Conservation (phyloP, 2,329 filamentous ascomycete species). For the Xylariomycetidae sp. region DNA sequence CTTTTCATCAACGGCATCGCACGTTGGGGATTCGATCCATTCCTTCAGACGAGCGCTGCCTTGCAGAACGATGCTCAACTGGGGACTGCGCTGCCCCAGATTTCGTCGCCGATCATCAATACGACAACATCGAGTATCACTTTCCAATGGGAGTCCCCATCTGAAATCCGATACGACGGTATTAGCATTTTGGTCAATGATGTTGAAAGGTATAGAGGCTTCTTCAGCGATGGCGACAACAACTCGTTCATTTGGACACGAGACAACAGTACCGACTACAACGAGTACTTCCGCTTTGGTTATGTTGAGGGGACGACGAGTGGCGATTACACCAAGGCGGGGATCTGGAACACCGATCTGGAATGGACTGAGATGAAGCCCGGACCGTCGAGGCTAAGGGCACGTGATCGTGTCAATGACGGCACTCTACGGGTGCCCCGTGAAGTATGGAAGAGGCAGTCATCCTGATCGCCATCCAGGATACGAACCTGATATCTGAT, state of each 20-base stretch:
- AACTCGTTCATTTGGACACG: constrained; percentile 55
- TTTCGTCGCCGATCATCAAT: constrained; percentile 42
- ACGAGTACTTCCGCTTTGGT: constrained; percentile 74
- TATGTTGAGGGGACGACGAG: constrained; percentile 60
- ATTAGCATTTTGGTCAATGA: constrained; percentile 80
- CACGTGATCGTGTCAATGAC: constrained; percentile 9
- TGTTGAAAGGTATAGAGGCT: constrained; percentile 72
- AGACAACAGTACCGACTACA: constrained; percentile 34
- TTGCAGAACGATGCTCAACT: constrained; percentile 63
- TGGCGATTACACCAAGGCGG: constrained; percentile 71
- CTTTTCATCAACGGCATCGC: constrained; percentile 92
- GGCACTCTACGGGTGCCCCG: constrained; percentile 11
- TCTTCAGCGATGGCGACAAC: constrained; percentile 52
- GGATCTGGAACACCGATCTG: constrained; percentile 59
- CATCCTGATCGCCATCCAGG: no score
- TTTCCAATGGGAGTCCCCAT: constrained; percentile 47
- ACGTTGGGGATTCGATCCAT: constrained; percentile 85
- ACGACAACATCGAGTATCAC: constrained; percentile 57
- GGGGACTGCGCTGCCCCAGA: constrained; percentile 54
- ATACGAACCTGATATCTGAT: no score
- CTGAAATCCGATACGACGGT: constrained; percentile 58
- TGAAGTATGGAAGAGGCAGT: constrained; percentile 3
- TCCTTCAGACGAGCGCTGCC: constrained; percentile 74
- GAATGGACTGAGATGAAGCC: constrained; percentile 60
- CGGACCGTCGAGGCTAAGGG: constrained; percentile 48